These are phyloP conservation scores for Colletotrichum sojae DNA, from an alignment of 2,329 filamentous ascomycete genomes.

Conservation along the genomic window DNA sequence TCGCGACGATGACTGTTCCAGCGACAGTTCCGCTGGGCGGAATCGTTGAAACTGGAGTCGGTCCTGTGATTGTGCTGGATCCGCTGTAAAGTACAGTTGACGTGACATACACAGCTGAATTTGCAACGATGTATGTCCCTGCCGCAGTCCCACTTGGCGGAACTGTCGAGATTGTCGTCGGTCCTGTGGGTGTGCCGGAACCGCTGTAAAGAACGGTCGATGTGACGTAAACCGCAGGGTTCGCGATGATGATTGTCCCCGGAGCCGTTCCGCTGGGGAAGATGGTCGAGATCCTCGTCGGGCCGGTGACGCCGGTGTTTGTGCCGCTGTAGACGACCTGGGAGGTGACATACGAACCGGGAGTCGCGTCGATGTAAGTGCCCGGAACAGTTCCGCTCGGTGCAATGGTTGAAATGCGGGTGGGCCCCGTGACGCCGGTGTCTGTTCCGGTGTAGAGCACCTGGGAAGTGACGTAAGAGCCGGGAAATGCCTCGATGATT, in stretches of 20 bases:
- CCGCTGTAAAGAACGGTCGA: neutral
- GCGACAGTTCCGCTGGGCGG: constrained; percentile 2
- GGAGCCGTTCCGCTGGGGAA: constrained; percentile 19
- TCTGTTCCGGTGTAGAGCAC: constrained; percentile 25
- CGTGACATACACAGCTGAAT: neutral
- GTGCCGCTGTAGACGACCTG: constrained; percentile 12
- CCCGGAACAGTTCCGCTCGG: constrained; percentile 33
- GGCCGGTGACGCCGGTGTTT: constrained; percentile 11
- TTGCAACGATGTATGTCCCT: constrained; percentile 24
- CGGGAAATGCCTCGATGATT: constrained; percentile 24
- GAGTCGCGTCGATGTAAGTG: constrained; percentile 20
- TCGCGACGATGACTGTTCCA: constrained; percentile 29
- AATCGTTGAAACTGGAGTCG: constrained; percentile 13
- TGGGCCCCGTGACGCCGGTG: constrained; percentile 24
- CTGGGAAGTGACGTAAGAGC: constrained; percentile 33
- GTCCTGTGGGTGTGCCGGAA: constrained; percentile 11
- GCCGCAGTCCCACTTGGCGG: constrained; percentile 20
- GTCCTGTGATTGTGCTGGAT: neutral
- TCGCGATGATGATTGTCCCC: constrained; percentile 26
- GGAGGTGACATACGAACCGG: constrained; percentile 30
- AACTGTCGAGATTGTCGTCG: constrained; percentile 28
- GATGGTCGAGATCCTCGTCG: constrained; percentile 27
- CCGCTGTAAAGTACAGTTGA: constrained; percentile 7
- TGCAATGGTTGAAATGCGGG: constrained; percentile 23
- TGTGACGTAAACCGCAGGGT: constrained; percentile 3